Conservation (phyloP, 2,329 filamentous ascomycete species). For the Talaromyces sp. region DNA sequence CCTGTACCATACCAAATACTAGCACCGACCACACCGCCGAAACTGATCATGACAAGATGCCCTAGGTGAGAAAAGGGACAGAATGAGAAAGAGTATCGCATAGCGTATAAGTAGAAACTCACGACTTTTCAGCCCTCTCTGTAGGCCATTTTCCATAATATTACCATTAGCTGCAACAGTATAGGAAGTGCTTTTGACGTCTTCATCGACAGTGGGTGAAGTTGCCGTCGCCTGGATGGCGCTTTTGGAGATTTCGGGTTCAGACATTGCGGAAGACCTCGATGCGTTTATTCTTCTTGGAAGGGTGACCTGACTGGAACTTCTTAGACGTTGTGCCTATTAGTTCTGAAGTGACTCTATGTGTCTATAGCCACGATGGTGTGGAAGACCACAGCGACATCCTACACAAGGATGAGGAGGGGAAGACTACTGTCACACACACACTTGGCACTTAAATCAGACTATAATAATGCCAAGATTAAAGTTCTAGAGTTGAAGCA, state of each 20-base stretch:
- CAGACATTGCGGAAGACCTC: not conserved
- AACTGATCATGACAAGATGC: conserved; percentile 9
- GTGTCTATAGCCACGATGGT: not conserved
- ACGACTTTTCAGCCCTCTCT: not conserved
- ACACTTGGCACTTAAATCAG: not conserved
- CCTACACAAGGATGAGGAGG: not conserved
- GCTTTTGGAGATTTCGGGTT: not conserved
- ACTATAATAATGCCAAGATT: not conserved
- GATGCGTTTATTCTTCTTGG: not conserved
- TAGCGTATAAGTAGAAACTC: not conserved
- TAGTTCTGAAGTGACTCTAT: not conserved
- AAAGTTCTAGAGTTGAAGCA: not conserved
- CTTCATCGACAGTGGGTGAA: not conserved
- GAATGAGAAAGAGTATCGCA: not conserved
- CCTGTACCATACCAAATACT: conserved; percentile 11
- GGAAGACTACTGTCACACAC: not conserved
- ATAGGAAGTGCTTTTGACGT: not conserved
- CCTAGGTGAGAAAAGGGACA: not conserved
- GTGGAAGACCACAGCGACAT: not conserved
- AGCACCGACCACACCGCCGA: conserved; percentile 6
- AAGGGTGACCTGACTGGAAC: not conserved
- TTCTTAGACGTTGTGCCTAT: not conserved
- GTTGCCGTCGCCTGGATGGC: not conserved
- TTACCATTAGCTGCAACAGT: not conserved
- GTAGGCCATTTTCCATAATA: not conserved